A percentile compares a stretch with the other conserved stretches of the same genome.
These are phyloP conservation scores for Rhazya stricta DNA, from an alignment of 257 asterid genomes.

Conservation along the genomic window DNA sequence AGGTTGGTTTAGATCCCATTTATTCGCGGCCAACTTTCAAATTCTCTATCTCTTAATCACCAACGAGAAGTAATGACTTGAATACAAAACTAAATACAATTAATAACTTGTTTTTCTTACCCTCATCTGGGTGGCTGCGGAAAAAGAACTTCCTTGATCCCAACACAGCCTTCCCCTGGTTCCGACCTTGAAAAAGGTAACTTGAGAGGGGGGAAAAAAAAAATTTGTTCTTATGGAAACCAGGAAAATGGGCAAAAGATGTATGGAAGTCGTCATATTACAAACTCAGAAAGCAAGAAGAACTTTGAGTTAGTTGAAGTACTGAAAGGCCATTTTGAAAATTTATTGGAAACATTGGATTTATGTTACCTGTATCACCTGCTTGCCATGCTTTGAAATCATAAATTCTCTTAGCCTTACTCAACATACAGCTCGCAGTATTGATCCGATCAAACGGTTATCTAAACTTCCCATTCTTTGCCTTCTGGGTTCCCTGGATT, in stretches of 20 bases:
- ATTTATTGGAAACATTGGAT: not conserved
- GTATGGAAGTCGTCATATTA: no score
- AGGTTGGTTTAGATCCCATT: no score
- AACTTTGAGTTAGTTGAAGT: not conserved
- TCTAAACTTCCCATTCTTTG: slow-evolving; percentile 55
- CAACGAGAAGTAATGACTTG: no score
- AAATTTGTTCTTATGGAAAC: no score
- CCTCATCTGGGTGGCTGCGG: slow-evolving; percentile 16
- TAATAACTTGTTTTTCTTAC: not conserved
- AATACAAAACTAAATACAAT: not conserved
- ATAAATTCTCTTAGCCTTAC: slow-evolving; percentile 68
- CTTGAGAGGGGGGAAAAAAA: slow-evolving; percentile 36
- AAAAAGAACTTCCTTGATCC: slow-evolving; percentile 48
- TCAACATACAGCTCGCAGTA: slow-evolving; percentile 50
- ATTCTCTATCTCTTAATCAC: no score
- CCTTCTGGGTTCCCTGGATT: slow-evolving; percentile 64
- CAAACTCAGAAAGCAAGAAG: not conserved
- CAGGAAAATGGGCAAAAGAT: no score
- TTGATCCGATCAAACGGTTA: slow-evolving; percentile 56
- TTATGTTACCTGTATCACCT: slow-evolving; percentile 60
- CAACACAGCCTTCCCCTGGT: slow-evolving; percentile 55
- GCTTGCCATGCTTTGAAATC: slow-evolving; percentile 60
- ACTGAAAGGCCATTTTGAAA: not conserved
- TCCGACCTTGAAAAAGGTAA: slow-evolving; percentile 62
- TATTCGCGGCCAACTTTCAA: no score